A percentile compares a stretch with the other conserved stretches of the same genome.
These are phyloP conservation scores for Chaetomium cochliodes DNA, from an alignment of 495 filamentous ascomycete genomes.

Conservation along the genomic window DNA sequence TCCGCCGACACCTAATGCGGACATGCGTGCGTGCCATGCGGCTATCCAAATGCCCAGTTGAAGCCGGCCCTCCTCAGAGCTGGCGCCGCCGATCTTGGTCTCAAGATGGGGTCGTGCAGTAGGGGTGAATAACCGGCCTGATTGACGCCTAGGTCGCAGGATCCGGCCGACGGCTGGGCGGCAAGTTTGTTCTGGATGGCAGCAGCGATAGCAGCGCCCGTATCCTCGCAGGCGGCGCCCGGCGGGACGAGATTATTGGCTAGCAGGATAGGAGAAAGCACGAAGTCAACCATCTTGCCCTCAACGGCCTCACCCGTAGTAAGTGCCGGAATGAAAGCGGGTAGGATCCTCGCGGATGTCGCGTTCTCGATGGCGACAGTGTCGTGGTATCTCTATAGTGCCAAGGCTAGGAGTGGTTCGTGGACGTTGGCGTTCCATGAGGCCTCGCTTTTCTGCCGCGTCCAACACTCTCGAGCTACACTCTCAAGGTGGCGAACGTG, in stretches of 20 bases:
- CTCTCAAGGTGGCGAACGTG: too few species aligned
- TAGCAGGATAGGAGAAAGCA: not conserved
- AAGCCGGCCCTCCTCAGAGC: not conserved
- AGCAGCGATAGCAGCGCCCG: not conserved
- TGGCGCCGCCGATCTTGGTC: not conserved
- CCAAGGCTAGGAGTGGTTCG: too few species aligned
- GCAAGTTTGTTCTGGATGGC: not conserved
- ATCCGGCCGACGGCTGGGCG: not conserved
- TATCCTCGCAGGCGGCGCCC: too few species aligned
- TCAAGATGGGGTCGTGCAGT: not conserved
- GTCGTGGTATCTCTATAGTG: too few species aligned
- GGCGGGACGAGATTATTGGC: too few species aligned
- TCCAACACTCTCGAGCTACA: too few species aligned
- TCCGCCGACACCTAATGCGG: not conserved
- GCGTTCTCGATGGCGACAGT: too few species aligned
- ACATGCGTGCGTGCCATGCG: not conserved
- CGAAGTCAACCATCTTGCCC: not conserved
- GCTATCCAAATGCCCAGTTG: not conserved
- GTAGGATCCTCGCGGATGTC: too few species aligned
- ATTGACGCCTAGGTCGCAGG: not conserved
- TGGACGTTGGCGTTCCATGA: too few species aligned
- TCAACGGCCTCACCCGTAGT: too few species aligned
- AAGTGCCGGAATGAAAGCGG: too few species aligned
- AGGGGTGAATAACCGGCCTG: not conserved
- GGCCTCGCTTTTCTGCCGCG: too few species aligned